Evolutionary conservation across 148 eudicot species (phyloP).

Genomic region (Diospyros kaki): DNA sequence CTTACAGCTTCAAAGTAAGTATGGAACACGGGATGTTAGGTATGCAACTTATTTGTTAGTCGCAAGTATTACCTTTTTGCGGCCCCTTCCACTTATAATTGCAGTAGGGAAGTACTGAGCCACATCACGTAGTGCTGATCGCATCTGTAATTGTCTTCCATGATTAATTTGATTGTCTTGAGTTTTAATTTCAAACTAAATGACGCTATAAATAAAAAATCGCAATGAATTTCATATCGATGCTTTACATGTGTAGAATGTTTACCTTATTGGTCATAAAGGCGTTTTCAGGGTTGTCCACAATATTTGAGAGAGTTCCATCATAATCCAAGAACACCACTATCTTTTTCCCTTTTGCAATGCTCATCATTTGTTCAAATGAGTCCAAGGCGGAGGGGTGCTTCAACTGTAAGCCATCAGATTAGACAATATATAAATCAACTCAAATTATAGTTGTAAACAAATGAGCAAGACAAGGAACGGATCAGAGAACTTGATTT

Average conservation of each 20-base stretch:
- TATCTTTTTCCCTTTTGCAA: slow-evolving; percentile 34
- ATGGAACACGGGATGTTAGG: not conserved
- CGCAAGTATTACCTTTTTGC: slow-evolving; percentile 38
- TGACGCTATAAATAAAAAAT: not conserved
- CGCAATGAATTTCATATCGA: not conserved
- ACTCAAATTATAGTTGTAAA: not conserved
- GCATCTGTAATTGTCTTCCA: slow-evolving; percentile 41
- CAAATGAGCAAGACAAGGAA: not conserved
- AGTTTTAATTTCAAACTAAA: not conserved
- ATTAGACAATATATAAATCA: not conserved
- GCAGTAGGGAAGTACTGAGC: slow-evolving; percentile 58
- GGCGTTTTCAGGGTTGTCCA: slow-evolving; percentile 47
- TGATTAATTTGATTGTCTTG: not conserved
- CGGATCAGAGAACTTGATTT: not conserved
- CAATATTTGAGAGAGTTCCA: slow-evolving; percentile 55
- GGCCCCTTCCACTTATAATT: slow-evolving; percentile 62
- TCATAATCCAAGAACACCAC: slow-evolving; percentile 51
- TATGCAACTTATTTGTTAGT: not conserved
- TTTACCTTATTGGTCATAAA: slow-evolving; percentile 47
- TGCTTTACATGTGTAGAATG: not conserved
- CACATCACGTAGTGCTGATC: slow-evolving; percentile 40
- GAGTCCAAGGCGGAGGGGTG: slow-evolving; percentile 47
- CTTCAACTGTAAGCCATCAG: slow-evolving; percentile 25
- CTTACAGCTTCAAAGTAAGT: not conserved
- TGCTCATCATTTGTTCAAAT: slow-evolving; percentile 34